Conservation (phyloP, 1,284 basidiomycete genomes). For the Flammula alnicola region DNA sequence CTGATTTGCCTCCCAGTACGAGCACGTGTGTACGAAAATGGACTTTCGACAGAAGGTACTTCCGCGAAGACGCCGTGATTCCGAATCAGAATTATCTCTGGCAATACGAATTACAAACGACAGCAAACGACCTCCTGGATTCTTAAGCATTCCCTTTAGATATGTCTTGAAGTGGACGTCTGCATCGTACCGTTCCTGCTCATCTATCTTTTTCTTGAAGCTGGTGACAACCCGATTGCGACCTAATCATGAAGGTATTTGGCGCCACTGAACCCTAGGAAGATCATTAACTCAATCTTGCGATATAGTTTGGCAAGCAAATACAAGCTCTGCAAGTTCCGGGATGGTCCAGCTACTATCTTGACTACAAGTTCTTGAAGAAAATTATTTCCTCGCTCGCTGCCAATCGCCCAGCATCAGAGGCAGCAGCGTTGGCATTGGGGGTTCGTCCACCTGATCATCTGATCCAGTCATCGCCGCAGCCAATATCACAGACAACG, state of each 20-base stretch:
- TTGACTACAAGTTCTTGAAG: slow-evolving; percentile 98
- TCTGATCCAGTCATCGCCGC: slow-evolving; percentile 37
- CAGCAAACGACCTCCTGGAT: too few species aligned
- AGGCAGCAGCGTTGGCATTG: slow-evolving; percentile 86
- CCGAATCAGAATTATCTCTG: slow-evolving; percentile 17
- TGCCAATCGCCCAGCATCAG: slow-evolving; percentile 86
- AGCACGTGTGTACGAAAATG: slow-evolving; percentile 36
- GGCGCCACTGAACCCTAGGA: slow-evolving; percentile 10
- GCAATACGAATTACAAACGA: slow-evolving; percentile 21
- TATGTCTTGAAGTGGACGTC: slow-evolving; percentile 28
- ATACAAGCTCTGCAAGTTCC: slow-evolving; percentile 97
- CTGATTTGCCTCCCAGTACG: slow-evolving; percentile 23
- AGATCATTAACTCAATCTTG: slow-evolving; percentile 15
- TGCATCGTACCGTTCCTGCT: slow-evolving; percentile 13
- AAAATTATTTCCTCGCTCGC: slow-evolving; percentile 99
- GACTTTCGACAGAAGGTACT: slow-evolving; percentile 14
- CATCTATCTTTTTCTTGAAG: slow-evolving; percentile 9
- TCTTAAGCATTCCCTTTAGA: too few species aligned
- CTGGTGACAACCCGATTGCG: neutral
- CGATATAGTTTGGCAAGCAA: slow-evolving; percentile 92
- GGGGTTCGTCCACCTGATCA: slow-evolving; percentile 78
- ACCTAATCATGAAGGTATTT: slow-evolving; percentile 46
- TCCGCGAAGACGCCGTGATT: slow-evolving; percentile 14
- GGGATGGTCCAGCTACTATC: slow-evolving; percentile 95
- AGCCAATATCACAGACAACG: slow-evolving; percentile 33